Evolutionary conservation across 2,329 filamentous ascomycete genomes (phyloP).

Genomic region (Penicillium sp.): DNA sequence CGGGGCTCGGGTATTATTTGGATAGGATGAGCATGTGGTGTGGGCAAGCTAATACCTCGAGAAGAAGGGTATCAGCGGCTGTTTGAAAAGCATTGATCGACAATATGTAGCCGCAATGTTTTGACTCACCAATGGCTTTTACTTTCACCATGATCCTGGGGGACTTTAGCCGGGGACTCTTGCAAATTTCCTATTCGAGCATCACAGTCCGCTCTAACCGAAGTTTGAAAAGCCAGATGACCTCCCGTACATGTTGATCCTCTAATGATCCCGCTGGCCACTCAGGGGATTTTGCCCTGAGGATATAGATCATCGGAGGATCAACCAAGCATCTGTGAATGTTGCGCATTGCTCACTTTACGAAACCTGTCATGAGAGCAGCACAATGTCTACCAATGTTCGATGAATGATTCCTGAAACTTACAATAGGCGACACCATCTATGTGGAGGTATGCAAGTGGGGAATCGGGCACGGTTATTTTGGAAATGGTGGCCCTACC

Average conservation of each 20-base stretch:
- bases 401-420: background rate
- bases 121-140: background rate
- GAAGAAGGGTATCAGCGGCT: background rate
- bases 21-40: background rate
- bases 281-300: background rate
- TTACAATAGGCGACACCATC: background rate
- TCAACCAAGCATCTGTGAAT: background rate
- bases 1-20: background rate
- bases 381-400: background rate
- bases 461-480: background rate
- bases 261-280: background rate
- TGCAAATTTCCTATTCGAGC: background rate
- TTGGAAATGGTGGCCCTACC: background rate
- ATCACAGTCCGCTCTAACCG: background rate
- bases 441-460: background rate
- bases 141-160: background rate
- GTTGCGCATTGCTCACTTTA: background rate
- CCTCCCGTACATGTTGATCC: background rate
- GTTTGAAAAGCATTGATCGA: background rate
- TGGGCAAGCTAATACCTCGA: background rate
- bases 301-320: background rate
- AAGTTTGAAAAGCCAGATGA: too few relatives aligned
- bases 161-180: background rate
- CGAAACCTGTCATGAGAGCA: background rate
- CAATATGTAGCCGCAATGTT: background rate